phyloP scores from a whole-genome alignment of 345 rosid species.

The Garcia nutans region DNA sequence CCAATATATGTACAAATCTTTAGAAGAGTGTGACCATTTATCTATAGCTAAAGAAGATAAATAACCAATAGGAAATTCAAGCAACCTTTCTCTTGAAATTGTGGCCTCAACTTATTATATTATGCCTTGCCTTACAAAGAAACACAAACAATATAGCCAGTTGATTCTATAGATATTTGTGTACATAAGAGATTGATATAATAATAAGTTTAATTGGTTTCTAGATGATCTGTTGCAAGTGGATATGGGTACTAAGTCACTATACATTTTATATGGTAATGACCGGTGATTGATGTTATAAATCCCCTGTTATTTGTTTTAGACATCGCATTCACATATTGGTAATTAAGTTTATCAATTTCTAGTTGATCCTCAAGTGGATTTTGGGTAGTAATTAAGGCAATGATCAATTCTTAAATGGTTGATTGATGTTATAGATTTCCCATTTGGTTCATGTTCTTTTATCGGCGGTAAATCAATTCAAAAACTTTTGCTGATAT shows the following conservation, averaged over 20 bases:
- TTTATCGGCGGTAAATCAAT: neutral
- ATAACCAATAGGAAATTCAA: neutral
- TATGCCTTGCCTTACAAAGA: constrained; percentile 3
- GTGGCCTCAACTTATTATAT: neutral
- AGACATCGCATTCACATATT: neutral
- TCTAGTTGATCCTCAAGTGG: neutral
- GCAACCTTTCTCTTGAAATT: neutral
- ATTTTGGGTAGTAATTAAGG: neutral
- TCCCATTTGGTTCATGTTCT: neutral
- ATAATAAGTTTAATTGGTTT: neutral
- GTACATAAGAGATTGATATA: no score
- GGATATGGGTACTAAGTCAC: neutral
- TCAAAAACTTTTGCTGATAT: no score
- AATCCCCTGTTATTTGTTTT: neutral
- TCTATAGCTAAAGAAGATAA: neutral
- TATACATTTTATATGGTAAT: neutral
- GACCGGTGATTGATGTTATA: neutral
- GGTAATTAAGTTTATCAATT: neutral
- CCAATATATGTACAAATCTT: neutral
- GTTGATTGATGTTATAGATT: neutral
- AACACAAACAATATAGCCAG: neutral
- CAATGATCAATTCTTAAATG: no score
- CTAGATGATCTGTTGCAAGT: neutral
- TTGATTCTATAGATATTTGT: no score
- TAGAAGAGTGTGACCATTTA: neutral